Evolutionary conservation across 768 basidiomycete species (phyloP).

Genomic region (Xerocomus potaroensis): DNA sequence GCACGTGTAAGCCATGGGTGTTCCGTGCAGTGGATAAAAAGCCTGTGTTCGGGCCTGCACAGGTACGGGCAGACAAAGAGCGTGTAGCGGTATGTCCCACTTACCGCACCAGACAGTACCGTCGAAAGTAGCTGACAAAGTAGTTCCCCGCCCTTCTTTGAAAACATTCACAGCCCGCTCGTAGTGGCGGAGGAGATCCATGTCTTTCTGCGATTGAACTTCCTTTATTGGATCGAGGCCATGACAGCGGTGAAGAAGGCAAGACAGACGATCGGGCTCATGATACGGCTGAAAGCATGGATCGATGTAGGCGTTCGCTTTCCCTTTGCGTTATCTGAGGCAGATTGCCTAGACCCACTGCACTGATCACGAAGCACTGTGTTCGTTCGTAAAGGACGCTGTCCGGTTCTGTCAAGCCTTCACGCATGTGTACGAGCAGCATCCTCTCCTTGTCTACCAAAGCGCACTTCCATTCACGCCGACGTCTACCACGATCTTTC

Average conservation of each 20-base stretch:
- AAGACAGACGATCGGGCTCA: conserved; percentile 29
- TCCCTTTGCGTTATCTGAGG: neutral
- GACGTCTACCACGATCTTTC: conserved; percentile 22
- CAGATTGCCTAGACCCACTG: conserved; percentile 11
- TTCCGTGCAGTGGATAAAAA: neutral
- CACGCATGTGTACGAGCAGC: conserved; percentile 29
- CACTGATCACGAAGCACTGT: conserved; percentile 13
- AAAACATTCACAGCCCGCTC: too few relatives aligned
- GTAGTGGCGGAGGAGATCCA: conserved; percentile 14
- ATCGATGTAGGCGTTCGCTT: conserved; percentile 13
- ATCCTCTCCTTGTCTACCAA: conserved; percentile 30
- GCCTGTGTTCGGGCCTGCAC: conserved; percentile 18
- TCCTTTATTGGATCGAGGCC: conserved; percentile 33
- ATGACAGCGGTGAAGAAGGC: conserved; percentile 30
- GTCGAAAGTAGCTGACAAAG: conserved; percentile 41
- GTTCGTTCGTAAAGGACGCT: conserved; percentile 21
- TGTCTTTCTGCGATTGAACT: conserved; percentile 20
- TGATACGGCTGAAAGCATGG: conserved; percentile 27
- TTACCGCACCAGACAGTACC: conserved; percentile 29
- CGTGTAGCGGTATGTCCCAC: conserved; percentile 32
- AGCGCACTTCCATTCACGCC: conserved; percentile 31
- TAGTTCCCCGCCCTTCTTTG: conserved; percentile 40
- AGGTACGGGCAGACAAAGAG: neutral
- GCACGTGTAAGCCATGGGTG: conserved; percentile 27
- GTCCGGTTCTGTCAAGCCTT: conserved; percentile 32